phyloP scores from a whole-genome alignment of 148 eudicot species.

The Chenopodium berlandieri region DNA sequence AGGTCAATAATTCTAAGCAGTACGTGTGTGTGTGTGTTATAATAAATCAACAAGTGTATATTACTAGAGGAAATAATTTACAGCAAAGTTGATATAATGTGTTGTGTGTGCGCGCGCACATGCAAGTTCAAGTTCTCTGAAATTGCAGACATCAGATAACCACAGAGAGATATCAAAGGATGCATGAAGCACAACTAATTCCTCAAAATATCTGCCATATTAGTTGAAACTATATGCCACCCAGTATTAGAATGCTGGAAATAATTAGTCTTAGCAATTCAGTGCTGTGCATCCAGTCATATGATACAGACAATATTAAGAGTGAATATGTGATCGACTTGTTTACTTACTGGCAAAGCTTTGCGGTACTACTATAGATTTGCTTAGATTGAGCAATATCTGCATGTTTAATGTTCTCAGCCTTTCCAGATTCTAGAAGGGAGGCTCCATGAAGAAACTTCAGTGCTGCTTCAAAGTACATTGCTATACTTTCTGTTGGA shows the following conservation, averaged over 20 bases:
- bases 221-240: background rate
- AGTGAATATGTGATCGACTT: background rate
- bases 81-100: no score
- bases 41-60: no score
- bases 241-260: background rate
- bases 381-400: constrained; percentile 65
- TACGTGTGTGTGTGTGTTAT: no score
- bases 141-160: background rate
- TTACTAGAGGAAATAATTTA: no score
- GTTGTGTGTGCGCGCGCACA: no score
- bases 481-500: constrained; percentile 59
- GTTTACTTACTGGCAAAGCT: constrained; percentile 82
- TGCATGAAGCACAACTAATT: background rate
- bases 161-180: background rate
- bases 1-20: background rate
- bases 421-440: constrained; percentile 62
- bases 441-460: constrained; percentile 95
- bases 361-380: constrained; percentile 90
- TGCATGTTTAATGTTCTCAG: constrained; percentile 60
- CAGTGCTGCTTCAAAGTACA: constrained; percentile 83
- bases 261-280: background rate
- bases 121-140: background rate
- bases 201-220: background rate
- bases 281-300: background rate
- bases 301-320: constrained; percentile 7